Base-by-base conservation (phyloP, 768 basidiomycete genomes). In the Termitomyces sp. region DNA sequence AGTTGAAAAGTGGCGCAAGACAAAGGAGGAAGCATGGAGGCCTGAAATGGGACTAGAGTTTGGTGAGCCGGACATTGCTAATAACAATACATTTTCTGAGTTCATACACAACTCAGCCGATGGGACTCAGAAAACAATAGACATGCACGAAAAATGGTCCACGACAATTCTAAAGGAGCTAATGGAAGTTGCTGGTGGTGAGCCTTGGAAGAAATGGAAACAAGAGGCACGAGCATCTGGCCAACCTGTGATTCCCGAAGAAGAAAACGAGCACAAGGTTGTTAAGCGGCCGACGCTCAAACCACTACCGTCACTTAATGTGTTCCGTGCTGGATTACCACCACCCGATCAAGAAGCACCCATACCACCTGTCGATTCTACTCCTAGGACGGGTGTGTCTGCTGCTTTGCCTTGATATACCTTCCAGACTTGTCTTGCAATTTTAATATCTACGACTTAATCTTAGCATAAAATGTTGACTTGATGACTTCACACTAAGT, bases 71-170 rank as follows among this genome's bases (percentile, higher is more conserved):
- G 38, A 9, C 18, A 39, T 65, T 49, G 20, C 57, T 4, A 54
- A 33, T 45, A 35, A 20, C 45, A 36, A 54, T 20, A 45, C 3
- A 38, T 16, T 32, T 46, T 20, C 35, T 57, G 42, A 32, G 12
- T 24, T 20, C 18, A 18, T n/a, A 3, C 16, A 7, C 35, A 28
- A 28, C 22, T 54, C 61, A 89, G 88, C 74, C 36, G 73, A 86
- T 66, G 89, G 89, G 42, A 69, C 73, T 53, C 71, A 71, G 20
- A 65, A 77, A 54, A 81, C 69, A 7, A 65, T 92, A 36, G 75
- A 84, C 68, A 77, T 92, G 71, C 74, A 84, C n/a, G 75, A 81
- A 32, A 91, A 91, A 71, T 85, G 82, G 83, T 91, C 89, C 13
- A 82, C 85, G 0, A 72, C 80, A 12, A 92, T 92, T 32, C 73